phyloP scores from a whole-genome alignment of 768 basidiomycete genomes.

The Tricholoma sp. region DNA sequence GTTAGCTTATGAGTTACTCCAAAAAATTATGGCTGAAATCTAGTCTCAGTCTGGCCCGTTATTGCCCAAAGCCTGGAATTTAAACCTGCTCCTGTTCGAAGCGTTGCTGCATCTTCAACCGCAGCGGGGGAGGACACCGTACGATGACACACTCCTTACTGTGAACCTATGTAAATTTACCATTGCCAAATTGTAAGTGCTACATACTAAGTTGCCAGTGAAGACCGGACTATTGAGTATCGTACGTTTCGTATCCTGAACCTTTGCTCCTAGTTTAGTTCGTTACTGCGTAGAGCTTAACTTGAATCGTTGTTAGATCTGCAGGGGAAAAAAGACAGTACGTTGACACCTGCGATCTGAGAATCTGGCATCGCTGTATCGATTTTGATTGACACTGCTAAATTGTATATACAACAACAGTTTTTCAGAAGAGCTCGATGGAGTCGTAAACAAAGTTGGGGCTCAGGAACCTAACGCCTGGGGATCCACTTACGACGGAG shows the following conservation, averaged over 20 bases:
- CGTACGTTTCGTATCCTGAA: too few species aligned
- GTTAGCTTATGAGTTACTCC: conserved; percentile 26
- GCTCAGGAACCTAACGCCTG: conserved; percentile 39
- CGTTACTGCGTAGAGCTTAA: too few species aligned
- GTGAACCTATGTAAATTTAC: too few species aligned
- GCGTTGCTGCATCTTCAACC: conserved; percentile 11
- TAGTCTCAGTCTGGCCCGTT: conserved; percentile 54
- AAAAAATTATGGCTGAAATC: conserved; percentile 8
- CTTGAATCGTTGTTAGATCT: too few species aligned
- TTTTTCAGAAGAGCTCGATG: conserved; percentile 34
- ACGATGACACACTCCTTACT: not conserved
- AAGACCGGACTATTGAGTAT: too few species aligned
- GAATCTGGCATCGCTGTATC: too few species aligned
- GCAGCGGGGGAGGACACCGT: conserved; percentile 9
- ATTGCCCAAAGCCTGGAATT: conserved; percentile 63
- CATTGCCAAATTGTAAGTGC: too few species aligned
- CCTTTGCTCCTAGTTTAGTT: too few species aligned
- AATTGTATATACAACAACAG: not conserved
- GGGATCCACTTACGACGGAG: conserved; percentile 38
- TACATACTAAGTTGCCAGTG: too few species aligned
- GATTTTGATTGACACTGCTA: too few species aligned
- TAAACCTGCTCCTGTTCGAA: conserved; percentile 36
- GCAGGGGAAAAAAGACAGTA: too few species aligned
- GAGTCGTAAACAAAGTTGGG: conserved; percentile 43
- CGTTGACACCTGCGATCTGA: too few species aligned